Evolutionary conservation across 2,329 filamentous ascomycete species (phyloP).

Genomic region (Fusarium begoniae): DNA sequence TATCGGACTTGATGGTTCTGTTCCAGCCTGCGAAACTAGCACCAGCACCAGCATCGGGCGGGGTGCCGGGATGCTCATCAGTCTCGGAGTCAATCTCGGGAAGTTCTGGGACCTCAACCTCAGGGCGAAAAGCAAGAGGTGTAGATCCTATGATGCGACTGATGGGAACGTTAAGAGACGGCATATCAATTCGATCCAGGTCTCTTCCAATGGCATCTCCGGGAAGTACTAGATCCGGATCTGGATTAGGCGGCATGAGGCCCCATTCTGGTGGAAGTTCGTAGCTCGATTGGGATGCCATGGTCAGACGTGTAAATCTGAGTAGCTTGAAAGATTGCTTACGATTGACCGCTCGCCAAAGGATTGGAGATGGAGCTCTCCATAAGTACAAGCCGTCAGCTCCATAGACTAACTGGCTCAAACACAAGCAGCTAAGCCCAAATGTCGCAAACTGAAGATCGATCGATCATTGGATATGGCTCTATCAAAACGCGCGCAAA

Average conservation of each 20-base stretch:
- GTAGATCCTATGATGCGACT: background rate
- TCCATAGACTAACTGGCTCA: background rate
- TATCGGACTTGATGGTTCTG: background rate
- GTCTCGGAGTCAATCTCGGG: background rate
- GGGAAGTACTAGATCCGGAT: background rate
- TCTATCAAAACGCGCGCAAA: background rate
- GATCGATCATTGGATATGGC: background rate
- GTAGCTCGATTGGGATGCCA: background rate
- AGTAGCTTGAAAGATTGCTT: rapidly evolving
- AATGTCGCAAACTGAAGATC: background rate
- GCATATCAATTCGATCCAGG: background rate
- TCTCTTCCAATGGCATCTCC: background rate
- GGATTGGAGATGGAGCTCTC: background rate
- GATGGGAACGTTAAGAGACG: background rate
- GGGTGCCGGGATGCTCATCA: rapidly evolving
- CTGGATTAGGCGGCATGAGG: background rate
- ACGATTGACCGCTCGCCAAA: background rate
- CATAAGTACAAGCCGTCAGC: background rate
- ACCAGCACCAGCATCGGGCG: background rate
- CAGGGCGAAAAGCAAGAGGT: background rate
- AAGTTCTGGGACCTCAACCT: background rate
- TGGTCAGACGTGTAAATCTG: rapidly evolving
- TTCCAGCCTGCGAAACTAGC: rapidly evolving
- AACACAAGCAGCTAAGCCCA: background rate
- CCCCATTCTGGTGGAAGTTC: background rate